These are phyloP conservation scores for Penicillium sp. DNA, from an alignment of 2,329 filamentous ascomycete genomes.

Conservation along the genomic window DNA sequence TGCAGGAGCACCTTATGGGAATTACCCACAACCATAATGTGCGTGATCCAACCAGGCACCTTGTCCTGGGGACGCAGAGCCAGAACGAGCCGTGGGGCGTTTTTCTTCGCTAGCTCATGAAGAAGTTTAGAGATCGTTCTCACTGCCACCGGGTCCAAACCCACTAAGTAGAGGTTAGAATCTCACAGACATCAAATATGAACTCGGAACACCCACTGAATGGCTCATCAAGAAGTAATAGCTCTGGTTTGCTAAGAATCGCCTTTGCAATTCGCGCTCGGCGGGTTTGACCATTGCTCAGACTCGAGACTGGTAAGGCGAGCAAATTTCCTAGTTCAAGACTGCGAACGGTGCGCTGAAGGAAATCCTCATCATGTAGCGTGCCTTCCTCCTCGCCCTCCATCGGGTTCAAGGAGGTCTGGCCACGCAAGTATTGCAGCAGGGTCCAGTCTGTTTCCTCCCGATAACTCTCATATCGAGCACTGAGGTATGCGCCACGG, in stretches of 20 bases:
- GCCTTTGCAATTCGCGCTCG: conserved; percentile 85
- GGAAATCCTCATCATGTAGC: conserved; percentile 48
- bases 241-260: conserved; percentile 71
- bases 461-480: conserved; percentile 81
- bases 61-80: conserved; percentile 80
- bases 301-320: conserved; percentile 77
- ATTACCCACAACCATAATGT: conserved; percentile 70
- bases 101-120: conserved; percentile 62
- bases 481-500: conserved; percentile 78
- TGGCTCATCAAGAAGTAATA: conserved; percentile 85
- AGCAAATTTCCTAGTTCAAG: conserved; percentile 68
- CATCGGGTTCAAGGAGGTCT: conserved; percentile 76
- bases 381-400: conserved; percentile 54
- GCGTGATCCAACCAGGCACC: conserved; percentile 86
- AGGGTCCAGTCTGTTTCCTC: conserved; percentile 88
- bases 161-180: conserved; percentile 55
- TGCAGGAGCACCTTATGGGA: conserved; percentile 64
- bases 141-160: conserved; percentile 81
- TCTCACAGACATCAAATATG: neutral
- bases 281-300: conserved; percentile 91
- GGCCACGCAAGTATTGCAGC: conserved; percentile 73
- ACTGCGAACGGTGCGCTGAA: conserved; percentile 66
- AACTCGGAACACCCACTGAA: conserved; percentile 59
- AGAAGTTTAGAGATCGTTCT: conserved; percentile 69
- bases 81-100: conserved; percentile 70